Percentiles rank a stretch among this genome's conserved stretches.
phyloP scores from a whole-genome alignment of 1,139 yeast genomes.

The Meyerozyma athensensis region DNA sequence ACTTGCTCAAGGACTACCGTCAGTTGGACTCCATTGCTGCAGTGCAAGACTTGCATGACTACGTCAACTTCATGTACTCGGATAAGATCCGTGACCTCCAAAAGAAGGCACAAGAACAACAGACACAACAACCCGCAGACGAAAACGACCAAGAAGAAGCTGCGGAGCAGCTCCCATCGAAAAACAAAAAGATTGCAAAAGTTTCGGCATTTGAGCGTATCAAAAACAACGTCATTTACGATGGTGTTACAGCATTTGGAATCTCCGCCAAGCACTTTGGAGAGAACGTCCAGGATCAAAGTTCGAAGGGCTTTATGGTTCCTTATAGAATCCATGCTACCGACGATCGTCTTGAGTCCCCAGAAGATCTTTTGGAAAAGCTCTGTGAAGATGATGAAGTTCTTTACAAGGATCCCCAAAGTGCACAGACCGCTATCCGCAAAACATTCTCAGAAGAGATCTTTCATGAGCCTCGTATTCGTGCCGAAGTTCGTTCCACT shows the following conservation, averaged over 20 bases:
- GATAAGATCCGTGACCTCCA: conserved; percentile 54
- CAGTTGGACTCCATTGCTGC: conserved; percentile 69
- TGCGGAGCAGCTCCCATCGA: conserved; percentile 3
- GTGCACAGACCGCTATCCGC: conserved; percentile 71
- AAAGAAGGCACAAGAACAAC: conserved; percentile 16
- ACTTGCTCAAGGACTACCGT: conserved; percentile 50
- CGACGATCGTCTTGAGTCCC: conserved; percentile 66
- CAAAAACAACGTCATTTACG: conserved; percentile 60
- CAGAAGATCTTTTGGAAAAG: conserved; percentile 58
- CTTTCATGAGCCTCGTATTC: conserved; percentile 74
- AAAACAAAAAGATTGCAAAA: conserved; percentile 18
- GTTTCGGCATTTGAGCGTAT: conserved; percentile 74
- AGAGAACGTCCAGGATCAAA: conserved; percentile 70
- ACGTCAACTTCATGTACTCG: conserved; percentile 75
- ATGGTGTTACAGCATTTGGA: conserved; percentile 70
- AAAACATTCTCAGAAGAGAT: conserved; percentile 76
- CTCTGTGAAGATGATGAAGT: conserved; percentile 52
- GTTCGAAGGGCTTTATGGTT: conserved; percentile 38
- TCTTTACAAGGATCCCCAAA: conserved; percentile 52
- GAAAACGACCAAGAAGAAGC: conserved; percentile 11
- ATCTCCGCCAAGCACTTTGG: conserved; percentile 77
- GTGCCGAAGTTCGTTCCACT: conserved; percentile 68
- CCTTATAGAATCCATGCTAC: conserved; percentile 67
- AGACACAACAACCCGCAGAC: conserved; percentile 16
- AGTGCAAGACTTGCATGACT: conserved; percentile 84